A percentile compares a stretch with the other conserved stretches of the same genome.
Evolutionary conservation across 345 rosid species (phyloP).

Genomic region (Sisymbrium irio): DNA sequence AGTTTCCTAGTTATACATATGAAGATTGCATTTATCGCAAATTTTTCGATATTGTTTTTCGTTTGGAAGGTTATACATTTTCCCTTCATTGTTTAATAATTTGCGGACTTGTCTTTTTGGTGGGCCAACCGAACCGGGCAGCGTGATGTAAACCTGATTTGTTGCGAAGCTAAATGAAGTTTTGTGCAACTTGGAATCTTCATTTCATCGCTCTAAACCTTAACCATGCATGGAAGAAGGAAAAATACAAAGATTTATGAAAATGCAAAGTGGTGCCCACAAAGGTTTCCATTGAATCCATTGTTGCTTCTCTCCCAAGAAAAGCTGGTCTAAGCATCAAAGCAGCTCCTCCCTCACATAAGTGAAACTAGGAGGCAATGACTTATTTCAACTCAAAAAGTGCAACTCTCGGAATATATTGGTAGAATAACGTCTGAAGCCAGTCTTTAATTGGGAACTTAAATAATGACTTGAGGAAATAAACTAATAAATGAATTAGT

Average conservation of each 20-base stretch:
- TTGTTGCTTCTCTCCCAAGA: no score
- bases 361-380: no score
- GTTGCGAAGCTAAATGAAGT: conserved; percentile 12
- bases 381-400: no score
- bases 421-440: no score
- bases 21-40: background rate
- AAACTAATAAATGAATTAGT: no score
- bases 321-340: no score
- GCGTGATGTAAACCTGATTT: conserved; percentile 2
- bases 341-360: no score
- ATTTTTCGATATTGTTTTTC: background rate
- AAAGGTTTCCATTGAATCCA: no score
- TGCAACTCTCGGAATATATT: no score
- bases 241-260: background rate
- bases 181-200: conserved; percentile 19
- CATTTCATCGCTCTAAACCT: background rate
- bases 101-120: conserved; percentile 1
- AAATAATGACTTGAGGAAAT: no score
- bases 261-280: no score
- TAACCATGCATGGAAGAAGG: background rate
- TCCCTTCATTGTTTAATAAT: background rate
- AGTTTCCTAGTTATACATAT: background rate
- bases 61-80: background rate
- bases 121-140: background rate
- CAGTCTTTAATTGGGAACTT: no score